A percentile compares a stretch with the other conserved stretches of the same genome.
These are phyloP conservation scores for Linum trigynum DNA, from an alignment of 345 rosid species.

Conservation along the genomic window DNA sequence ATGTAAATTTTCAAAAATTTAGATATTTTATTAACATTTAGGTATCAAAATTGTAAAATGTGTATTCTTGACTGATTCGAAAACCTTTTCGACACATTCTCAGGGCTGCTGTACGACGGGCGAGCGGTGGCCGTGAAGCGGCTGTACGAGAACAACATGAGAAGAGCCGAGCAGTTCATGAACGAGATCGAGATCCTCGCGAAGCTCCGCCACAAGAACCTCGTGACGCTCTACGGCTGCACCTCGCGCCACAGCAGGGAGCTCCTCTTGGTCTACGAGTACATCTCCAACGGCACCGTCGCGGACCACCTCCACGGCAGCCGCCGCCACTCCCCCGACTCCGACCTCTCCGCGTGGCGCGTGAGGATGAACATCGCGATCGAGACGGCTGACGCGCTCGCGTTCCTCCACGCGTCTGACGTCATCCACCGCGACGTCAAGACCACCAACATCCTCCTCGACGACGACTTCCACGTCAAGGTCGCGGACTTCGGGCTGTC, in stretches of 20 bases:
- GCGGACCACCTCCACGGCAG: not conserved
- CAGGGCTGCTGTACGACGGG: constrained; percentile 27
- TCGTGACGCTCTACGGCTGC: constrained; percentile 29
- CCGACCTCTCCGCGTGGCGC: constrained; percentile 16
- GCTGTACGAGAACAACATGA: constrained; percentile 23
- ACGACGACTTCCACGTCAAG: constrained; percentile 19
- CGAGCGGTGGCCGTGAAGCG: constrained; percentile 29
- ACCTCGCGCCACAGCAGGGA: constrained; percentile 24
- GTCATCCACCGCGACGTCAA: constrained; percentile 27
- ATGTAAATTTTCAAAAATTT: too few relatives aligned
- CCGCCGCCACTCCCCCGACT: not conserved
- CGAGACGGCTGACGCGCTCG: constrained; percentile 24
- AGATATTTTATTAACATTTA: too few relatives aligned
- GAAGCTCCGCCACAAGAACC: constrained; percentile 20
- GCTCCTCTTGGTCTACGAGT: constrained; percentile 14
- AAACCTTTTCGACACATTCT: not conserved
- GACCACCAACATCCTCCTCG: constrained; percentile 6
- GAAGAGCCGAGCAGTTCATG: constrained; percentile 26
- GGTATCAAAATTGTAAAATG: too few relatives aligned
- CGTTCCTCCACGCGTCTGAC: constrained; percentile 26
- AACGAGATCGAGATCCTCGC: constrained; percentile 14
- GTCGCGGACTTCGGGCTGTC: constrained; percentile 30
- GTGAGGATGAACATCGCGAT: constrained; percentile 20
- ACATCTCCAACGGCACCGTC: constrained; percentile 1
- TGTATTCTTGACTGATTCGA: too few relatives aligned